A percentile compares a stretch with the other conserved stretches of the same genome.
These are phyloP conservation scores for Sindora glabra DNA, from an alignment of 306 rosid species.

Conservation along the genomic window DNA sequence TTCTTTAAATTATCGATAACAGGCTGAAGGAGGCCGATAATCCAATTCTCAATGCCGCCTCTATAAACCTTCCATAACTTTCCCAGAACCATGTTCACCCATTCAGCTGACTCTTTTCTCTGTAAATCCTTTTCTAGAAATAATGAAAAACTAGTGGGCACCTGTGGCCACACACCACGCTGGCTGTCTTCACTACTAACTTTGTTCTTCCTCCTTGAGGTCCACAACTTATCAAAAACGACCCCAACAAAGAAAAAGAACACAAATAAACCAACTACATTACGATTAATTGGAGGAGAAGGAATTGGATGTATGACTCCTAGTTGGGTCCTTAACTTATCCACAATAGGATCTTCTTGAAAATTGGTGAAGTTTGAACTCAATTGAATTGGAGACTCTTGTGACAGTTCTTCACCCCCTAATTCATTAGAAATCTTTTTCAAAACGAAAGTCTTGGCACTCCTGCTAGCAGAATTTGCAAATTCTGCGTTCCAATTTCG, in stretches of 20 bases:
- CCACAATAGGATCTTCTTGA: conserved; percentile 82
- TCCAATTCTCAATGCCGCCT: conserved; percentile 82
- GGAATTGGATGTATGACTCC: conserved; percentile 96
- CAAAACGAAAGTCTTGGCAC: conserved; percentile 43
- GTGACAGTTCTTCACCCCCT: conserved; percentile 27
- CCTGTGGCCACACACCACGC: conserved; percentile 88
- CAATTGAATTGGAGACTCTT: conserved; percentile 37
- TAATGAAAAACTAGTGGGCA: conserved; percentile 85
- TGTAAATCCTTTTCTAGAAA: conserved; percentile 92
- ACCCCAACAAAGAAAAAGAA: conserved; percentile 94
- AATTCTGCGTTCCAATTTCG: conserved; percentile 24
- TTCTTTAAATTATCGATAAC: conserved; percentile 85
- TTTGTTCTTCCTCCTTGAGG: conserved; percentile 45
- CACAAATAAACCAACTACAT: conserved; percentile 63
- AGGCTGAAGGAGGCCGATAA: conserved; percentile 89
- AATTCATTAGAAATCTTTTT: conserved; percentile 39
- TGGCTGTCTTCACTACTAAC: conserved; percentile 24
- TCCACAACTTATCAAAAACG: conserved; percentile 82
- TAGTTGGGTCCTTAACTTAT: conserved; percentile 85
- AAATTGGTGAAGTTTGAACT: conserved; percentile 58
- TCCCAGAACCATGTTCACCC: conserved; percentile 98
- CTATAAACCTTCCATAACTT: conserved; percentile 95
- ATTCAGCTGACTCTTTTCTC: conserved; percentile 94
- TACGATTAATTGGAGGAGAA: conserved; percentile 77
- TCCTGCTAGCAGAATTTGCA: conserved; percentile 25